Conservation (phyloP, 148 eudicot genomes). For the Cornus kousa region DNA sequence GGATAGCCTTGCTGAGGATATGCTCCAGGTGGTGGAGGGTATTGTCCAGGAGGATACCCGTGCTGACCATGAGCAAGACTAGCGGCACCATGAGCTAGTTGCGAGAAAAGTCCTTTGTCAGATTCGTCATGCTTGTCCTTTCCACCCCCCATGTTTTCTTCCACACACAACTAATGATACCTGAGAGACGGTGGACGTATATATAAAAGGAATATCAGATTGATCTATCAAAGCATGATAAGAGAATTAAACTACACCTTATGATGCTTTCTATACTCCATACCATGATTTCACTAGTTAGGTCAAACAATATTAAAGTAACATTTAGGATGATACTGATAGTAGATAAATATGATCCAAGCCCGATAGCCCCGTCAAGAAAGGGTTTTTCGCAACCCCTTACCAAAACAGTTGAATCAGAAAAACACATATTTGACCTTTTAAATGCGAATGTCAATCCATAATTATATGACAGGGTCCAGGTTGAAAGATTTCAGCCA, state of each 20-base stretch:
- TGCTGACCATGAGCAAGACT: slow-evolving; percentile 1
- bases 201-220: neutral
- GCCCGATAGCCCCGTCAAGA: too few relatives aligned
- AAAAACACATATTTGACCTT: neutral
- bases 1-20: slow-evolving; percentile 31
- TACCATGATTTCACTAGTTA: neutral
- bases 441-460: neutral
- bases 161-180: slow-evolving; percentile 12
- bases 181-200: neutral
- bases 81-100: slow-evolving; percentile 31
- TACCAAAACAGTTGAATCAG: neutral
- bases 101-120: slow-evolving; percentile 61
- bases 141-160: slow-evolving; percentile 70
- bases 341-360: too few relatives aligned
- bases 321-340: too few relatives aligned
- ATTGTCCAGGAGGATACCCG: slow-evolving; percentile 35
- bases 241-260: neutral
- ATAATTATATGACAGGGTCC: too few relatives aligned
- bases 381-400: too few relatives aligned
- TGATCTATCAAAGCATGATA: neutral
- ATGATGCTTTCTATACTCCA: neutral
- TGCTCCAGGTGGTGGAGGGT: slow-evolving; percentile 36
- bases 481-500: too few relatives aligned
- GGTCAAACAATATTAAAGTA: too few relatives aligned
- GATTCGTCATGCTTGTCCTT: slow-evolving; percentile 55